Conservation (phyloP, 78 protist species). For the Pelomyxa schiedti region DNA sequence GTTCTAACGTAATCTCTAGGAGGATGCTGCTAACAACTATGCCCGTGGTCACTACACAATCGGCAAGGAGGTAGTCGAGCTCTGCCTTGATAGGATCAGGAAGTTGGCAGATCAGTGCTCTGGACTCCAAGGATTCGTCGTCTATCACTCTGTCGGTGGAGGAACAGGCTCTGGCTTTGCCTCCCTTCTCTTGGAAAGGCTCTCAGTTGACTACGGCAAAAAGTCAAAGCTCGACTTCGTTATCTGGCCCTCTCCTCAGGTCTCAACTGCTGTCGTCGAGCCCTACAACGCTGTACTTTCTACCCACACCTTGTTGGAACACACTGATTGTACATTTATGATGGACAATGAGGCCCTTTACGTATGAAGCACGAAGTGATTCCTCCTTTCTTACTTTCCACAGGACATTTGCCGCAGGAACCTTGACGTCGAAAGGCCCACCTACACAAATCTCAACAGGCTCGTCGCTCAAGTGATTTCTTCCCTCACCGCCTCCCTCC, state of each 20-base stretch:
- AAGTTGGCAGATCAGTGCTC: constrained; percentile 96
- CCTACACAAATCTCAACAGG: constrained; percentile 77
- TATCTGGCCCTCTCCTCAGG: constrained; percentile 80
- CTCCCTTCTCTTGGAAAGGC: constrained; percentile 81
- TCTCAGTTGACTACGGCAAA: constrained; percentile 83
- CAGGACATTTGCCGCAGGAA: constrained; percentile 77
- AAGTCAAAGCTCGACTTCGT: constrained; percentile 79
- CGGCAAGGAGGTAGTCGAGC: constrained; percentile 86
- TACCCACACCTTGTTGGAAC: constrained; percentile 83
- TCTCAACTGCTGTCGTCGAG: constrained; percentile 85
- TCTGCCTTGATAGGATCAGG: constrained; percentile 90
- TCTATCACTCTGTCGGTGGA: constrained; percentile 83
- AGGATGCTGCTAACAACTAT: constrained; percentile 84
- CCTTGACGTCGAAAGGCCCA: constrained; percentile 85
- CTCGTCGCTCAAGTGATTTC: constrained; percentile 76
- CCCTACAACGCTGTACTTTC: constrained; percentile 92
- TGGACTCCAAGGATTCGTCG: constrained; percentile 95
- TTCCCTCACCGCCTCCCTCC: constrained; percentile 82
- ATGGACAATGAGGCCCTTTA: constrained; percentile 92
- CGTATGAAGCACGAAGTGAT: background rate
- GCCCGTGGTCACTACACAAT: constrained; percentile 91
- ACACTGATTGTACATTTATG: constrained; percentile 78
- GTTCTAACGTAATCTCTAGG: no score
- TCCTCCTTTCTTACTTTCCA: background rate
- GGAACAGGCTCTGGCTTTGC: constrained; percentile 94